A percentile compares a stretch with the other conserved stretches of the same genome.
Evolutionary conservation across 352 stramenopile genomes (phyloP).

Genomic region (Thalassiosira oceanica): DNA sequence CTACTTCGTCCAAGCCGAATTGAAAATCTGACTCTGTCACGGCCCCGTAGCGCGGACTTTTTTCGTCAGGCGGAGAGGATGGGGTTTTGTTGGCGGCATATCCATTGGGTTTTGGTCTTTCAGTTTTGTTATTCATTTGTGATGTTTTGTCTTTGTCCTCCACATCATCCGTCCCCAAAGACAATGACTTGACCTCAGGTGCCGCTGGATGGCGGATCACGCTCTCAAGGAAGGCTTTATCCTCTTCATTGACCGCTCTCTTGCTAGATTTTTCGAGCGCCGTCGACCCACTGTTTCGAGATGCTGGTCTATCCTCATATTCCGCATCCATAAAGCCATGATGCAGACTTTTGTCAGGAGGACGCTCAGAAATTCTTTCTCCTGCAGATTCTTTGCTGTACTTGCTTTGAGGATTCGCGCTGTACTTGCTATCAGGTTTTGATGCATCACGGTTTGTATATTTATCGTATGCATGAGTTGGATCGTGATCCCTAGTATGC

Average conservation of each 20-base stretch:
- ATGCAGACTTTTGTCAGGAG: constrained; percentile 22
- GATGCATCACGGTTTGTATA: constrained; percentile 7
- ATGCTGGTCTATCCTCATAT: constrained; percentile 27
- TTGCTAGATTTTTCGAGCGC: constrained; percentile 5
- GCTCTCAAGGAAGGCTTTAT: constrained; percentile 19
- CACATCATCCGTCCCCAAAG: too few relatives aligned
- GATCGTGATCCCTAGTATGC: constrained; percentile 35
- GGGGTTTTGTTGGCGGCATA: too few relatives aligned
- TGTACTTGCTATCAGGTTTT: neutral
- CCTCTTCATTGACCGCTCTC: constrained; percentile 11
- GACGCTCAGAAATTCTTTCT: constrained; percentile 28
- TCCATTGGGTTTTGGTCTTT: too few relatives aligned
- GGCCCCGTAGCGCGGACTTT: too few relatives aligned
- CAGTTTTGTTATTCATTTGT: too few relatives aligned
- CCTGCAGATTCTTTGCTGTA: constrained; percentile 13
- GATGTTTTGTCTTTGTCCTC: too few relatives aligned
- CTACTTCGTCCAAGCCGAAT: too few relatives aligned
- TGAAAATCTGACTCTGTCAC: too few relatives aligned
- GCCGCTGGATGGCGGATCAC: constrained; percentile 4
- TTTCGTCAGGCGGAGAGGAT: too few relatives aligned
- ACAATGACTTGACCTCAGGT: too few relatives aligned
- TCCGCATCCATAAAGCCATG: constrained; percentile 45
- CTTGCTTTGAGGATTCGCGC: constrained; percentile 2
- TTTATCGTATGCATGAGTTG: constrained; percentile 15
- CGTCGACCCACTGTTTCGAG: constrained; percentile 25